phyloP scores from a whole-genome alignment of 352 stramenopile genomes.

The Phytophthora multivora region DNA sequence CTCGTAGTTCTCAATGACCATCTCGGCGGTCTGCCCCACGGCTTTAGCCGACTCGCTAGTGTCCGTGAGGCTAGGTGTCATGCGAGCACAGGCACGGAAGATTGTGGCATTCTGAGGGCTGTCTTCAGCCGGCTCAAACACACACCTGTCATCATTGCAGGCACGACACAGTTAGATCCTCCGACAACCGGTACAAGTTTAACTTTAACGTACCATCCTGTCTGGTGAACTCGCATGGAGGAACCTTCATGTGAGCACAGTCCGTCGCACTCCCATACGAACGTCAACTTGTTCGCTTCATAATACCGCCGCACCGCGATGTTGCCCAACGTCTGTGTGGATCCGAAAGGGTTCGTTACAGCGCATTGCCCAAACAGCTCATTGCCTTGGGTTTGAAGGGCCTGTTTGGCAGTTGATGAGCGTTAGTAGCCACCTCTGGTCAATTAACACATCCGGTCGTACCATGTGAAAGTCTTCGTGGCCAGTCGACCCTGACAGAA shows the following conservation, averaged over 20 bases:
- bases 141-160: constrained; percentile 30
- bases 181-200: neutral
- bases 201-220: constrained; percentile 47
- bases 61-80: constrained; percentile 40
- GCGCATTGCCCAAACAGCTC: constrained; percentile 55
- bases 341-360: constrained; percentile 34
- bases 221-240: constrained; percentile 47
- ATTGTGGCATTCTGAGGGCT: constrained; percentile 49
- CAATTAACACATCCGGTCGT: constrained; percentile 4
- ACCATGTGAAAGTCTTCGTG: constrained; percentile 46
- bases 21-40: constrained; percentile 44
- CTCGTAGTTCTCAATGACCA: constrained; percentile 44
- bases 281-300: constrained; percentile 50
- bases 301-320: constrained; percentile 50
- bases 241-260: constrained; percentile 23
- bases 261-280: constrained; percentile 56
- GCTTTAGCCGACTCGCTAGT: constrained; percentile 33
- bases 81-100: constrained; percentile 53
- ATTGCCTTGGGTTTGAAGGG: constrained; percentile 46
- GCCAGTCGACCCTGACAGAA: constrained; percentile 33
- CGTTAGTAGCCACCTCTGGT: neutral
- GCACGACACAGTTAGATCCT: neutral
- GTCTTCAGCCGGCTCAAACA: constrained; percentile 47
- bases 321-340: constrained; percentile 42
- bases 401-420: constrained; percentile 22